Percentiles rank a stretch among this genome's conserved stretches.
phyloP scores from a whole-genome alignment of 768 basidiomycete genomes.

The Tubosaeta sp. region DNA sequence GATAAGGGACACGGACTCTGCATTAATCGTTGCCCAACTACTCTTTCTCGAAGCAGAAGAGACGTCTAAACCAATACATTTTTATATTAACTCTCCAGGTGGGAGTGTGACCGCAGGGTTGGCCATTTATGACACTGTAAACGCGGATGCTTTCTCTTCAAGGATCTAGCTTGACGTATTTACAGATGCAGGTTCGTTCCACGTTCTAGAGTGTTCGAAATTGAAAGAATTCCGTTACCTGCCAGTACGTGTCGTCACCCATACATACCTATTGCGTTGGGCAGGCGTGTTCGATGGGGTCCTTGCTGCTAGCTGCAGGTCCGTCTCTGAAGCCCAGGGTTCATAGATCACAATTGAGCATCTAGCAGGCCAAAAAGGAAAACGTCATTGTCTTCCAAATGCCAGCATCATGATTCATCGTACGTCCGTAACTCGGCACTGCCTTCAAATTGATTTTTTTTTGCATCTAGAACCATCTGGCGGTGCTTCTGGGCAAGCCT shows the following conservation, averaged over 20 bases:
- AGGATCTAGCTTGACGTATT: slow-evolving; percentile 16
- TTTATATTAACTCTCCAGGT: slow-evolving; percentile 97
- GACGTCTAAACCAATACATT: slow-evolving; percentile 86
- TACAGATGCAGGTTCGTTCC: slow-evolving; percentile 65
- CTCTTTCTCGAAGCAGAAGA: slow-evolving; percentile 97
- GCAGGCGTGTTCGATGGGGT: slow-evolving; percentile 95
- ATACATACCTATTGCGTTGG: slow-evolving; percentile 97
- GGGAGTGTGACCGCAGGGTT: slow-evolving; percentile 94
- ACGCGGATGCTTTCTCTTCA: slow-evolving; percentile 19
- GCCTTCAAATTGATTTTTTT: slow-evolving; percentile 4
- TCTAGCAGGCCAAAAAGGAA: slow-evolving; percentile 68
- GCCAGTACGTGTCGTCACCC: slow-evolving; percentile 85
- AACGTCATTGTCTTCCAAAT: slow-evolving; percentile 88
- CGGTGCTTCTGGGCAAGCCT: slow-evolving; percentile 92
- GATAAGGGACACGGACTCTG: slow-evolving; percentile 89
- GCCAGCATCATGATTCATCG: slow-evolving; percentile 99
- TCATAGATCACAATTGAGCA: slow-evolving; percentile 13
- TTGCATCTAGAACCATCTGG: slow-evolving; percentile 80
- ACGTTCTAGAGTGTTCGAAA: slow-evolving; percentile 1
- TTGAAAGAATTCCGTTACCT: slow-evolving; percentile 20
- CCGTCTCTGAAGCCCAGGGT: slow-evolving; percentile 11
- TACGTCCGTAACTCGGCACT: slow-evolving; percentile 34
- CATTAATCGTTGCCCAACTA: slow-evolving; percentile 85
- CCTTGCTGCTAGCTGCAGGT: slow-evolving; percentile 84
- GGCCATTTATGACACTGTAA: slow-evolving; percentile 95